Evolutionary conservation across 202 grass and related monocot species (phyloP).

Genomic region (Alloteropsis angusta): DNA sequence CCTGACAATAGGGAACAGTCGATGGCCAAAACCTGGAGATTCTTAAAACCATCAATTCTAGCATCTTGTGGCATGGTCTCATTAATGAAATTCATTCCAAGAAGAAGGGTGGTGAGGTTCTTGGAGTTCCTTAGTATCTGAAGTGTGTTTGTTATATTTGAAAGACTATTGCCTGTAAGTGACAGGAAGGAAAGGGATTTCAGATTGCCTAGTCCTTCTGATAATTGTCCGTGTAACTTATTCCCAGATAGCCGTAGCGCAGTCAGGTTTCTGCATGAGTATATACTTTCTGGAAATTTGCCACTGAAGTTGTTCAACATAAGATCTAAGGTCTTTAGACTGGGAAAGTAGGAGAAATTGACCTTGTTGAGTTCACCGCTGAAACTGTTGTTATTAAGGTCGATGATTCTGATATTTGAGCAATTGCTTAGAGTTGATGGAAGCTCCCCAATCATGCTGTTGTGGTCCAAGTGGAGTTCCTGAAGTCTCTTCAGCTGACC

Average conservation of each 20-base stretch:
- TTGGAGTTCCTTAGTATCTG: constrained; percentile 15
- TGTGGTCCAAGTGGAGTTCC: constrained; percentile 15
- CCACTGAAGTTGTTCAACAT: constrained; percentile 27
- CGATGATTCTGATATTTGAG: background rate
- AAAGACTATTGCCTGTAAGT: constrained; percentile 13
- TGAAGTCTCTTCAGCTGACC: constrained; percentile 14
- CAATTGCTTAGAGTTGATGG: constrained; percentile 5
- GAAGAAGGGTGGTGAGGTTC: background rate
- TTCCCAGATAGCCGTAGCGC: constrained; percentile 29
- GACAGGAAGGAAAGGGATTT: constrained; percentile 21
- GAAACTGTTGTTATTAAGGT: constrained; percentile 20
- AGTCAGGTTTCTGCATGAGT: constrained; percentile 32
- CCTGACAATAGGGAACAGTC: constrained; percentile 28
- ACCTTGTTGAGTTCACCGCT: constrained; percentile 14
- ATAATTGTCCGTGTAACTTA: constrained; percentile 41
- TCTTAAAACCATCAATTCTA: constrained; percentile 32
- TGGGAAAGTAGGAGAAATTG: constrained; percentile 29
- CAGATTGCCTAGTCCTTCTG: constrained; percentile 11
- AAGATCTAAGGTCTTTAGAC: constrained; percentile 13
- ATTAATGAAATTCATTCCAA: background rate
- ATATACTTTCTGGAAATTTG: constrained; percentile 26
- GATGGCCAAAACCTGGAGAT: constrained; percentile 23
- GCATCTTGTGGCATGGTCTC: constrained; percentile 16
- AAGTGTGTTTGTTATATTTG: constrained; percentile 33
- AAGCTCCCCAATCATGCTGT: background rate